Percentiles rank a stretch among this genome's conserved stretches.
These are phyloP conservation scores for Xerocomellus intermedius DNA, from an alignment of 768 basidiomycete genomes.

Conservation along the genomic window DNA sequence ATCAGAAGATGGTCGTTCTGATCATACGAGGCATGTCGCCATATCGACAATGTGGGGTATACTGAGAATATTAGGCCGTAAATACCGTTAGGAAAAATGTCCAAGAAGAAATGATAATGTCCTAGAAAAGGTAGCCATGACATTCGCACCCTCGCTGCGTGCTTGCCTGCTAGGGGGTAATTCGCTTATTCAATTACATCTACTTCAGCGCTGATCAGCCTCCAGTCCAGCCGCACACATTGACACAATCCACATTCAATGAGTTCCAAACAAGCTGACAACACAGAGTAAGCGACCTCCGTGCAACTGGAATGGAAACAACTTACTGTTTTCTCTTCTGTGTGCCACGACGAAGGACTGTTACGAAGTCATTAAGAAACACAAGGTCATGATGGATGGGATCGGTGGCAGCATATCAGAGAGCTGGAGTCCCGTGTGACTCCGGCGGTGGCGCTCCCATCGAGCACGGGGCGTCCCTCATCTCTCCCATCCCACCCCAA, in stretches of 20 bases:
- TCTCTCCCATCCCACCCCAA: too few relatives aligned
- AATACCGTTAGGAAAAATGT: not conserved
- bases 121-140: not conserved
- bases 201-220: too few relatives aligned
- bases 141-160: not conserved
- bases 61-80: not conserved
- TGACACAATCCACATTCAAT: slow-evolving; percentile 66
- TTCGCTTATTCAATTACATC: not conserved
- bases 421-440: too few relatives aligned
- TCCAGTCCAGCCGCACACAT: slow-evolving; percentile 54
- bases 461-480: too few relatives aligned
- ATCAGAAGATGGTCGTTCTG: too few relatives aligned
- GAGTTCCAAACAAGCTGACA: slow-evolving; percentile 61
- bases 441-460: too few relatives aligned
- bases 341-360: too few relatives aligned
- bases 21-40: too few relatives aligned
- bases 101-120: not conserved
- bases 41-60: not conserved
- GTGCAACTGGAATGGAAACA: not conserved
- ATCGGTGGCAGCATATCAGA: too few relatives aligned
- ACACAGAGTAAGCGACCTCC: slow-evolving; percentile 2
- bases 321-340: slow-evolving; percentile 34
- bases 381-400: too few relatives aligned
- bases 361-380: too few relatives aligned
- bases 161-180: not conserved